Conservation (phyloP, 805 yeast genomes). For the Nakazawaea ambrosiae region DNA sequence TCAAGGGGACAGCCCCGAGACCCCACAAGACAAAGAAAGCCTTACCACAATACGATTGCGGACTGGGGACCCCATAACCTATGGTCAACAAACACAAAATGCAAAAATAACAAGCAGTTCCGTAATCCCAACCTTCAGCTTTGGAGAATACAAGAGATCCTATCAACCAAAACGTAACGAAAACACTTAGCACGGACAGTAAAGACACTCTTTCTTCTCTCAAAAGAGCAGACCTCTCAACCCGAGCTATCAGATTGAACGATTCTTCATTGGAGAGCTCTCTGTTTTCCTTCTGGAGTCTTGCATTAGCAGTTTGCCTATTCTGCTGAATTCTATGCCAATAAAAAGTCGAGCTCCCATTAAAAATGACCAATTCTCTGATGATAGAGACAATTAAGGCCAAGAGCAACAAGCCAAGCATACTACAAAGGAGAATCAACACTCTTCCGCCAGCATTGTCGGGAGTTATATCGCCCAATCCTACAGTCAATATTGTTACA, state of each 20-base stretch:
- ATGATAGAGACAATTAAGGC: slow-evolving; percentile 72
- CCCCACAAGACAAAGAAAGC: slow-evolving; percentile 79
- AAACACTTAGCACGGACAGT: slow-evolving; percentile 31
- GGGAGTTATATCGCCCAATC: slow-evolving; percentile 72
- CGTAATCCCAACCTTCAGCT: slow-evolving; percentile 68
- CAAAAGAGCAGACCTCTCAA: slow-evolving; percentile 34
- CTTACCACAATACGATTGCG: slow-evolving; percentile 56
- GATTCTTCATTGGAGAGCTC: slow-evolving; percentile 35
- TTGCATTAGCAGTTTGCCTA: slow-evolving; percentile 29
- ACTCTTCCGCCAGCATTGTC: slow-evolving; percentile 44
- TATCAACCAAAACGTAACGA: slow-evolving; percentile 57
- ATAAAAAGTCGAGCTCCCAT: slow-evolving; percentile 54
- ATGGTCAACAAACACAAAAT: slow-evolving; percentile 71
- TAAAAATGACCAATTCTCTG: slow-evolving; percentile 52
- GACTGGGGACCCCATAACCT: slow-evolving; percentile 78
- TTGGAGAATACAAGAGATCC: slow-evolving; percentile 63
- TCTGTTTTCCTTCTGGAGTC: slow-evolving; percentile 12
- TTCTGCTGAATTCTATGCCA: slow-evolving; percentile 57
- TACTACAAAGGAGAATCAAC: slow-evolving; percentile 53
- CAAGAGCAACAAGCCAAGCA: slow-evolving; percentile 63
- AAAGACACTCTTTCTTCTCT: slow-evolving; percentile 34
- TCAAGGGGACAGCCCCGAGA: slow-evolving; percentile 73
- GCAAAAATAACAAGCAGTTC: slow-evolving; percentile 67
- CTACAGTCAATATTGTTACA: slow-evolving; percentile 72
- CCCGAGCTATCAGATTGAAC: slow-evolving; percentile 48